Evolutionary conservation across 129 eudicot genomes (phyloP).

Genomic region (Rutidosis leptorrhynchoides): DNA sequence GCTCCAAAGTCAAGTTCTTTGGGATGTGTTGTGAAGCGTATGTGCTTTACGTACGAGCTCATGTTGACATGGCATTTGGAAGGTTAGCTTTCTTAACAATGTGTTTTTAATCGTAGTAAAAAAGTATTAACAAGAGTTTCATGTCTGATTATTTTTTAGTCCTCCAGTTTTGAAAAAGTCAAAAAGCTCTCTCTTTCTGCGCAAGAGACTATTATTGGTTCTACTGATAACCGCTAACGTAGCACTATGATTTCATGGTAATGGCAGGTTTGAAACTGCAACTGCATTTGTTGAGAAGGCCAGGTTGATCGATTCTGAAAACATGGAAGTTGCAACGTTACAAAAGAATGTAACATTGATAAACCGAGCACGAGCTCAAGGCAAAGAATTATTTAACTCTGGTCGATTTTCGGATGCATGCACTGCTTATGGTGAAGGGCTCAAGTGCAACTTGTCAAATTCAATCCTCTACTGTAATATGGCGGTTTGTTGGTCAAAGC

Average conservation of each 20-base stretch:
- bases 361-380: conserved; percentile 46
- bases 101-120: not conserved
- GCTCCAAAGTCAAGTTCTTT: conserved; percentile 41
- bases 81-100: conserved; percentile 35
- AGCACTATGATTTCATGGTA: conserved; percentile 13
- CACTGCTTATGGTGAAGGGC: conserved; percentile 55
- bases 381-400: conserved; percentile 47
- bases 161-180: not conserved
- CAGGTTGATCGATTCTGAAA: conserved; percentile 35
- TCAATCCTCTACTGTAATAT: conserved; percentile 52
- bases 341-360: conserved; percentile 43
- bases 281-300: conserved; percentile 52
- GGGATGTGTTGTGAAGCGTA: conserved; percentile 53
- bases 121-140: not conserved
- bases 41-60: conserved; percentile 45
- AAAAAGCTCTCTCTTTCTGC: not conserved
- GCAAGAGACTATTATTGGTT: not conserved
- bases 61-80: conserved; percentile 57
- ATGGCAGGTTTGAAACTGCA: conserved; percentile 57
- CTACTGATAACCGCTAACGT: not conserved
- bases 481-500: conserved; percentile 66
- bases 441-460: conserved; percentile 46
- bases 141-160: not conserved
- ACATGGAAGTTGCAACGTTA: conserved; percentile 47
- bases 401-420: conserved; percentile 52